Conservation (phyloP, 352 stramenopile species). For the Globisporangium heterothallicum region DNA sequence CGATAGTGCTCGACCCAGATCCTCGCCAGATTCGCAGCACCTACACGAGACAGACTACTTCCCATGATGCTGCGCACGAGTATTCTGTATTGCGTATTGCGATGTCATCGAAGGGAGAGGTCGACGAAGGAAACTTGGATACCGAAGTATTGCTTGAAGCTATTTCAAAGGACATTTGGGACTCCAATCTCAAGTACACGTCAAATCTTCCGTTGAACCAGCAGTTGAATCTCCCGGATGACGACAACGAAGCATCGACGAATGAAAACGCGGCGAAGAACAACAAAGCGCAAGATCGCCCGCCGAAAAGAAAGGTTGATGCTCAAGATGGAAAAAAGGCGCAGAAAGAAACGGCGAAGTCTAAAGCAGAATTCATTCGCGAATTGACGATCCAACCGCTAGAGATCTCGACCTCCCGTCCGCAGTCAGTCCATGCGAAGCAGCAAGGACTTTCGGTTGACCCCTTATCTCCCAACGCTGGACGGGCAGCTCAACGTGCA, state of each 20-base stretch:
- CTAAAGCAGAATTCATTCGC: slow-evolving; percentile 12
- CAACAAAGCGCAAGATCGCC: neutral
- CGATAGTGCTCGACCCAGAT: slow-evolving; percentile 63
- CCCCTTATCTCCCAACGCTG: slow-evolving; percentile 49
- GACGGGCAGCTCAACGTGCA: slow-evolving; percentile 46
- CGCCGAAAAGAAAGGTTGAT: slow-evolving; percentile 6
- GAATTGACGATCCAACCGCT: slow-evolving; percentile 11
- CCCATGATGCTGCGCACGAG: slow-evolving; percentile 27
- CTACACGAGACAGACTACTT: slow-evolving; percentile 26
- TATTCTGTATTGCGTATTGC: slow-evolving; percentile 73
- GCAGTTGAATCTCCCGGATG: slow-evolving; percentile 52
- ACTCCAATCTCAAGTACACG: slow-evolving; percentile 77
- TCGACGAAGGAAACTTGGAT: slow-evolving; percentile 51
- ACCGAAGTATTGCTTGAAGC: slow-evolving; percentile 80
- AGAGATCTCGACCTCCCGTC: neutral
- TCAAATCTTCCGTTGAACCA: slow-evolving; percentile 69
- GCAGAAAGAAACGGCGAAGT: slow-evolving; percentile 5
- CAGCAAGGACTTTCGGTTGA: slow-evolving; percentile 6
- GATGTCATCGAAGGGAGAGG: slow-evolving; percentile 66
- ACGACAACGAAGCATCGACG: slow-evolving; percentile 12
- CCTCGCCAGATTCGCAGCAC: slow-evolving; percentile 24
- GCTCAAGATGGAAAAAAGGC: neutral
- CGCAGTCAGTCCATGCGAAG: neutral
- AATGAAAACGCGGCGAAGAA: neutral
- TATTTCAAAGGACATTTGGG: slow-evolving; percentile 85